These are phyloP conservation scores for Saxophila tyrrhenica DNA, from an alignment of 495 filamentous ascomycete species.

Conservation along the genomic window DNA sequence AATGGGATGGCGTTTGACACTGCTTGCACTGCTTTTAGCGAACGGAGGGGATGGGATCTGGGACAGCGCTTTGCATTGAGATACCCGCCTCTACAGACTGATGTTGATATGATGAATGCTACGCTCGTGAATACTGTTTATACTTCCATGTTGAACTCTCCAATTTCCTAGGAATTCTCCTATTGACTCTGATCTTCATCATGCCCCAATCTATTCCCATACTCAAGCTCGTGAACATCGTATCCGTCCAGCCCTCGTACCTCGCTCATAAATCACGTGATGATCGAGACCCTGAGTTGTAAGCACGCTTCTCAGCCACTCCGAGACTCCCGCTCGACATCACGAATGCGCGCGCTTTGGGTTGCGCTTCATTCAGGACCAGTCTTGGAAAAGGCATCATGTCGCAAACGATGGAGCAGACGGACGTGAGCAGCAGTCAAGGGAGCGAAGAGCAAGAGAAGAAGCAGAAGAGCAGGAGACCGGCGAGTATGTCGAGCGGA, in stretches of 20 bases:
- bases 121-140: not conserved
- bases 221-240: too few species aligned
- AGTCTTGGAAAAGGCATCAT: slow-evolving; percentile 8
- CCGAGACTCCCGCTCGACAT: not conserved
- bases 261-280: too few species aligned
- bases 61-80: not conserved
- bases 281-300: too few species aligned
- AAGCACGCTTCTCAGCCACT: not conserved
- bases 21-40: too few species aligned
- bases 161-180: too few species aligned
- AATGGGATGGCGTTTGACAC: too few species aligned
- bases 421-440: slow-evolving; percentile 31
- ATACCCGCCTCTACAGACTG: not conserved
- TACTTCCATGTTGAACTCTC: not conserved
- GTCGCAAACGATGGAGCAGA: slow-evolving; percentile 28
- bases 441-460: slow-evolving; percentile 42
- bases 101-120: not conserved
- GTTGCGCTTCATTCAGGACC: not conserved
- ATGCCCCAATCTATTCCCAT: too few species aligned
- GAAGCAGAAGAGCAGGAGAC: slow-evolving; percentile 76
- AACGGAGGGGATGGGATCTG: too few species aligned
- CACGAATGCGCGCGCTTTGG: not conserved
- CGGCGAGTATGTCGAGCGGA: slow-evolving; percentile 50
- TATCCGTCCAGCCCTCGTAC: too few species aligned
- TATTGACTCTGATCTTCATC: too few species aligned